These are phyloP conservation scores for Penicillium bialowiezense DNA, from an alignment of 495 filamentous ascomycete species.

Conservation along the genomic window DNA sequence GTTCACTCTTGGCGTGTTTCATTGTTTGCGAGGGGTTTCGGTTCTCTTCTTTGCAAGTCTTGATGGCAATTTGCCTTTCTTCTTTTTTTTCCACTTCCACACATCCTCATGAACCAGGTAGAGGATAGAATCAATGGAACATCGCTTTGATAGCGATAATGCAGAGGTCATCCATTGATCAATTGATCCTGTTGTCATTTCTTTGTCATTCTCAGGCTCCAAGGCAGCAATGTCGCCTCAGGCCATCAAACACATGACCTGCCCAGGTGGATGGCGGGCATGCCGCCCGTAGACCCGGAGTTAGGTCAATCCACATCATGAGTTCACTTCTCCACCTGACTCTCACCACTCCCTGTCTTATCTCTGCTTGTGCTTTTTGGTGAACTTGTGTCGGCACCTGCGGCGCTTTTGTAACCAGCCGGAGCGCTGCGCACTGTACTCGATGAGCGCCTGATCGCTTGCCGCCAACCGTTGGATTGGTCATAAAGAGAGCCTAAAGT, in stretches of 20 bases:
- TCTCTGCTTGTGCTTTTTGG: constrained; percentile 5
- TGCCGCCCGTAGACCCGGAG: constrained; percentile 10
- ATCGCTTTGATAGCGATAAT: too few species aligned
- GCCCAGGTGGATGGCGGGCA: constrained; percentile 6
- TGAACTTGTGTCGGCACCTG: constrained; percentile 2
- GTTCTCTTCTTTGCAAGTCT: too few species aligned
- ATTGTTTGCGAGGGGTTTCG: too few species aligned
- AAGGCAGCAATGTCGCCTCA: constrained; percentile 8
- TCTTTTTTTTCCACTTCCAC: too few species aligned
- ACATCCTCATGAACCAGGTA: too few species aligned
- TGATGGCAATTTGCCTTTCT: too few species aligned
- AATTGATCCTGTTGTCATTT: too few species aligned
- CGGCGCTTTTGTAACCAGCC: constrained; percentile 18
- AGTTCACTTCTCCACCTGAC: constrained; percentile 19
- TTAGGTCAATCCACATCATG: constrained; percentile 23
- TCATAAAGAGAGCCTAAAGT: constrained; percentile 25
- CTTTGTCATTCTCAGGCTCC: background rate
- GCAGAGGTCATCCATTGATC: too few species aligned
- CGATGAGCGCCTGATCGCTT: constrained; percentile 35
- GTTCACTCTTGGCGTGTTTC: too few species aligned
- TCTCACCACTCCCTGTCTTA: constrained; percentile 10
- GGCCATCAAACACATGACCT: constrained; percentile 7
- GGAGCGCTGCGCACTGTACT: constrained; percentile 27
- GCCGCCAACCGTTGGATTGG: constrained; percentile 41
- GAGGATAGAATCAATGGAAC: too few species aligned